phyloP scores from a whole-genome alignment of 2,329 filamentous ascomycete species.

The Calcarisporium arbuscula region DNA sequence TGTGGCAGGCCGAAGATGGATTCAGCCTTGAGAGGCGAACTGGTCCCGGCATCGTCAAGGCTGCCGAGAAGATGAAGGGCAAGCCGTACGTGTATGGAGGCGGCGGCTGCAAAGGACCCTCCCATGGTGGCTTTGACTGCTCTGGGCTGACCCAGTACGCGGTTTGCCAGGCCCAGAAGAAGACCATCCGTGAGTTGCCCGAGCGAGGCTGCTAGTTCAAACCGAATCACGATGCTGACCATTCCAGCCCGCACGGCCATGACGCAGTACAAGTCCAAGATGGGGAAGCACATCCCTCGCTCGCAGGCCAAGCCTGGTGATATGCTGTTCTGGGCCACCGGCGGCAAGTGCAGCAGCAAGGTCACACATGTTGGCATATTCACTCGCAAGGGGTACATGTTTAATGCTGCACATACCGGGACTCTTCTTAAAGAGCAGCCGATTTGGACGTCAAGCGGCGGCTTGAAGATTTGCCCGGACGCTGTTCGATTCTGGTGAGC shows the following conservation, averaged over 20 bases:
- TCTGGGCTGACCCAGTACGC: conserved; percentile 13
- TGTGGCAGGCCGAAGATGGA: too few species aligned
- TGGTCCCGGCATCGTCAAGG: background rate
- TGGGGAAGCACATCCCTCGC: conserved; percentile 12
- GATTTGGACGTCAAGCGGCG: conserved; percentile 13
- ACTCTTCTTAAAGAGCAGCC: conserved; percentile 12
- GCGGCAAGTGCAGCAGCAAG: conserved; percentile 11
- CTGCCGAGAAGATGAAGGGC: background rate
- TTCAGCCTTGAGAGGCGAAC: background rate
- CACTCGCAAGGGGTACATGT: conserved; percentile 9
- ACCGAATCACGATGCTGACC: too few species aligned
- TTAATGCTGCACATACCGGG: conserved; percentile 13
- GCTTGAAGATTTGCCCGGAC: conserved; percentile 12
- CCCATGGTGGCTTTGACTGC: conserved; percentile 14
- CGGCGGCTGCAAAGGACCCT: conserved; percentile 8
- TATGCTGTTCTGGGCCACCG: conserved; percentile 12
- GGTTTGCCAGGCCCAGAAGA: conserved; percentile 13
- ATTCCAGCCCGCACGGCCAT: conserved; percentile 10
- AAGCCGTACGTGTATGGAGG: background rate
- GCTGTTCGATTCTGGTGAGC: conserved; percentile 16
- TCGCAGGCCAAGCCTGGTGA: conserved; percentile 11
- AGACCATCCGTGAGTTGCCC: conserved; percentile 12
- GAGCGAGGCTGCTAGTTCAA: too few species aligned
- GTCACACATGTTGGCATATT: conserved; percentile 14
- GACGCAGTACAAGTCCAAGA: conserved; percentile 11